Base-by-base conservation (phyloP, 1,139 yeast species). In the Pichia sp. region DNA sequence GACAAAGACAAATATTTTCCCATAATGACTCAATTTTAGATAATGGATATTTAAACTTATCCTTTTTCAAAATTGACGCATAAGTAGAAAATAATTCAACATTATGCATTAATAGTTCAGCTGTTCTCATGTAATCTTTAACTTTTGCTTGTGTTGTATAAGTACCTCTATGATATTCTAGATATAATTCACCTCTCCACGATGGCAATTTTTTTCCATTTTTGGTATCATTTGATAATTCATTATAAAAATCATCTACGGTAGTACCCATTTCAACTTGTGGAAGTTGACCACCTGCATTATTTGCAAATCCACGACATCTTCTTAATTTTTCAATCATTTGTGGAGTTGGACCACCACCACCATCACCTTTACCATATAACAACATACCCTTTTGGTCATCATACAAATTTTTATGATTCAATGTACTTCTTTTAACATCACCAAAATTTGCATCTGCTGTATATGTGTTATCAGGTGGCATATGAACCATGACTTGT, bases 281-380 rank as follows among this genome's bases (percentile, higher is more conserved):
- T 8, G 98, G 98, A 49, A 84, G 70, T 57, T 81, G 76, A 48
- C 80, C 80, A n/a, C 91, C 95, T 27, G 84, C 83, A 13, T 85
- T 84, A 65, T 91, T 87, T 31, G 90, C 79, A 56, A 91, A 70
- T 22, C 97, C 97, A 64, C 98, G 79, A 67, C 93, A 85, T 62
- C 98, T 81, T 67, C 98, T 81, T 62, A 93, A 75, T 67, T 89
- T 90, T 66, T 93, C 97, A 58, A 93, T 65, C 96, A 90, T 91
- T 64, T 87, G 96, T 45, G 87, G 87, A 5, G 89, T 84, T 42
- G 98, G 98, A 7, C 99, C 99, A 59, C 98, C 98, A 57, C 99
- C 99, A 61, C 99, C 99, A 65, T 93, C 99, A 64, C 99, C 99
- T 62, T 86, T 82, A 42, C 99, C 99, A 62, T 81, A 93, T 51